A percentile compares a stretch with the other conserved stretches of the same genome.
phyloP scores from a whole-genome alignment of 2,329 filamentous ascomycete genomes.

The Dactylellina sp. region DNA sequence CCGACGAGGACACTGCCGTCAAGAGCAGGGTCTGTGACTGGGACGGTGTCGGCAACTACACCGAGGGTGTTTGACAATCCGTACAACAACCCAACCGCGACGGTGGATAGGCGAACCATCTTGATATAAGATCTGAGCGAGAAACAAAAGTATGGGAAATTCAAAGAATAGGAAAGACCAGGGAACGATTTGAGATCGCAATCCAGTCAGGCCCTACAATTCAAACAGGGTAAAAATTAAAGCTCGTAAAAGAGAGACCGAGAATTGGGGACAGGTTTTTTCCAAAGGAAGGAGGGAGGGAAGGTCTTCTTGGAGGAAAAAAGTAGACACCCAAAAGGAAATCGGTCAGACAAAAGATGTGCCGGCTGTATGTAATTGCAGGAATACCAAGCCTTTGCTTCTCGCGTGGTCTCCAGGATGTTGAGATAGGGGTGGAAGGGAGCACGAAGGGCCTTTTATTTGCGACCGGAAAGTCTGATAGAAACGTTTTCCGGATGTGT shows the following conservation, averaged over 20 bases:
- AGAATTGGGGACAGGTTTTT: constrained; percentile 13
- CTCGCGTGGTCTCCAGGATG: constrained; percentile 55
- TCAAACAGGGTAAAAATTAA: constrained; percentile 24
- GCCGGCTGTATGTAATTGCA: constrained; percentile 31
- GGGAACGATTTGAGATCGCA: neutral
- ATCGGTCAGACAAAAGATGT: constrained; percentile 22
- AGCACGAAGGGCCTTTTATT: constrained; percentile 38
- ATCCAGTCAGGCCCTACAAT: constrained; percentile 1
- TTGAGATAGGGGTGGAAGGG: constrained; percentile 29
- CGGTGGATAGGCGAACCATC: constrained; percentile 46
- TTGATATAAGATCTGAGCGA: constrained; percentile 30
- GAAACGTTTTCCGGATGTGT: constrained; percentile 23
- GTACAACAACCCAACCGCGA: constrained; percentile 36
- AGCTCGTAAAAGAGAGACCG: constrained; percentile 28
- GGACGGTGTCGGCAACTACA: constrained; percentile 27
- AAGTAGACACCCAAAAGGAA: neutral
- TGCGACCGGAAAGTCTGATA: constrained; percentile 27
- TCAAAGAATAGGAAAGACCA: constrained; percentile 4
- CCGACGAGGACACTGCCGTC: constrained; percentile 30
- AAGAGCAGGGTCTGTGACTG: constrained; percentile 17
- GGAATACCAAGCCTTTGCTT: constrained; percentile 42
- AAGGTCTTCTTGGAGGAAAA: constrained; percentile 14
- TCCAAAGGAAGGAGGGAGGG: constrained; percentile 17
- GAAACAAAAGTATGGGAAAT: neutral
- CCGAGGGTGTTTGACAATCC: constrained; percentile 34